Evolutionary conservation across 2,329 filamentous ascomycete genomes (phyloP), one percentile per base, ranked within the genome.

Genomic region (Xylariaceae sp.): DNA sequence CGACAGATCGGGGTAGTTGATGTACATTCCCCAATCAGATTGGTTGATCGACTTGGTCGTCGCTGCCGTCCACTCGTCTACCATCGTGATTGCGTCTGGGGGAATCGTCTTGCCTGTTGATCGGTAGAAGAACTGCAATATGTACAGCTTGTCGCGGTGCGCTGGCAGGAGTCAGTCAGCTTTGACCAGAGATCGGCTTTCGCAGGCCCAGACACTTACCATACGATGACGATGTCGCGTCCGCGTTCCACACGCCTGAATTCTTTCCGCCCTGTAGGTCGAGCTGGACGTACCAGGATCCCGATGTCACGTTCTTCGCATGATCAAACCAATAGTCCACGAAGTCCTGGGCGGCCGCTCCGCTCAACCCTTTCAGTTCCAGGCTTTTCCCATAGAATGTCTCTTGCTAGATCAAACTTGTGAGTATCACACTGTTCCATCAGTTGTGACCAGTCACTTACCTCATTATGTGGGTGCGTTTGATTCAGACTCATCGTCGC

Each of bases 1-100:
- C 41, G 66, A 71, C 0, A 77, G 72, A 59, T 82, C 79, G 4
- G 77, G 73, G 47, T 81, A 82, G 68, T 81, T 81, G 57, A 76
- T 67, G 56, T 81, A 82, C 63, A 67, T 66, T 46, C 65, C 66
- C 56, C 60, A 62, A 48, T 66, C 64, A 1, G 54, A 51, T 7
- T 49, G 38, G 2, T 52, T 31, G 12, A 67, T 31, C 31, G 62
- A 51, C 33, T 54, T 50, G 13, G 56, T 62, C 28, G 60, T 63
- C n/a, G 56, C 53, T 28, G 56, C 46, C 6, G 61, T 58, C 65
- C 64, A 68, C 47, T 57, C 60, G 42, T 68, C 58, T 16, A 67
- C 48, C 14, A 68, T 60, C 17, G 62, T 60, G 43, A 57, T 50
- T 2, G 57, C 62, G 3, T 53, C 48, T 16, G 57, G 51, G 2